Conservation (phyloP, 305 asterid genomes). For the Nicotiana rustica region DNA sequence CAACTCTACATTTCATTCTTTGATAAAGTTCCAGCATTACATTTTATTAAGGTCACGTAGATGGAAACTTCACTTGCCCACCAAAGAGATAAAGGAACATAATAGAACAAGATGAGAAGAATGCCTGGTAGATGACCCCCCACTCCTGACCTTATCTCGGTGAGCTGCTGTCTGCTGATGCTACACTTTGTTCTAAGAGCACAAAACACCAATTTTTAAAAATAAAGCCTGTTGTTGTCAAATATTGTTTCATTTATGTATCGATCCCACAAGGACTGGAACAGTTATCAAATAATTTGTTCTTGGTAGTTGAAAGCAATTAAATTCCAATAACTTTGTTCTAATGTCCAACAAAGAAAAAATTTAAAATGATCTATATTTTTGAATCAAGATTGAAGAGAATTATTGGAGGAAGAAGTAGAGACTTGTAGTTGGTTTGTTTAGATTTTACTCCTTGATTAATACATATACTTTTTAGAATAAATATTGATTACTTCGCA, state of each 20-base stretch:
- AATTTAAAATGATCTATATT: not conserved
- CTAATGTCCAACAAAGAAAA: no score
- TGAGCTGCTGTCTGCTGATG: no score
- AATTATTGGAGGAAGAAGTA: slow-evolving; percentile 4
- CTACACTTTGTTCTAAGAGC: no score
- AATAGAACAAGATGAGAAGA: not conserved
- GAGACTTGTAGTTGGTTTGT: not conserved
- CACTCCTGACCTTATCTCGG: no score
- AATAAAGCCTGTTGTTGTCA: not conserved
- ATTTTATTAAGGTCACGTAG: not conserved
- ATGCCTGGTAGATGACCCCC: not conserved
- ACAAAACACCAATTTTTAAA: no score
- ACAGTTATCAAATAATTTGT: not conserved
- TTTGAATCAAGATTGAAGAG: not conserved
- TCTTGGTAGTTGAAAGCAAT: slow-evolving; percentile 21
- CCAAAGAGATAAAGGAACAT: not conserved
- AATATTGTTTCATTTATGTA: not conserved
- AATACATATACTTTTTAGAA: not conserved
- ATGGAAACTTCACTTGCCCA: not conserved
- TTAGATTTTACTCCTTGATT: slow-evolving; percentile 14
- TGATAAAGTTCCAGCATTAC: not conserved
- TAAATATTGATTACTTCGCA: not conserved
- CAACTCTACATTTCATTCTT: not conserved
- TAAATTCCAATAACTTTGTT: not conserved
- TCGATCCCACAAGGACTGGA: not conserved